A percentile compares a stretch with the other conserved stretches of the same genome.
Conservation (phyloP, 164 flowering plant genomes). For the Stephania cephalantha region DNA sequence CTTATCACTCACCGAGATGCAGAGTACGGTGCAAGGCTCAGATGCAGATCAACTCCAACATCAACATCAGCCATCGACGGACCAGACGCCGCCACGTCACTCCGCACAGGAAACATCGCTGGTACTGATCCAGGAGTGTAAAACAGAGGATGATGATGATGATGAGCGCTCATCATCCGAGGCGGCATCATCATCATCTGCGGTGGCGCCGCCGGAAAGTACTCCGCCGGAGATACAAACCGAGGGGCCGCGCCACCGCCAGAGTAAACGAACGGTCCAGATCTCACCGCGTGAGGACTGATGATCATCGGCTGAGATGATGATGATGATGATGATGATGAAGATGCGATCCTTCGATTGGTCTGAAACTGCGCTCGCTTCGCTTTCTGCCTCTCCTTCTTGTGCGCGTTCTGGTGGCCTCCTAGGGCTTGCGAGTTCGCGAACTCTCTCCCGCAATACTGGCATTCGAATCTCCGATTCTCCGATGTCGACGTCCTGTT, state of each 20-base stretch:
- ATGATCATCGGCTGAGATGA: conserved; percentile 18
- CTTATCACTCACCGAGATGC: conserved; percentile 3
- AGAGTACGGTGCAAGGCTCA: conserved; percentile 29
- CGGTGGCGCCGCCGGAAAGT: conserved; percentile 14
- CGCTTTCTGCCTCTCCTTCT: conserved; percentile 37
- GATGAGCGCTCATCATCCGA: not conserved
- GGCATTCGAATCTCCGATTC: conserved; percentile 38
- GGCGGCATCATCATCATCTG: conserved; percentile 19
- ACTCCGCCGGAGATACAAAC: conserved; percentile 13
- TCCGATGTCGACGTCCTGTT: not conserved
- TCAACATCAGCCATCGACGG: conserved; percentile 14
- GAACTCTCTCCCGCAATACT: conserved; percentile 43
- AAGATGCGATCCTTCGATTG: conserved; percentile 18
- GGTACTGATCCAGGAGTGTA: conserved; percentile 23
- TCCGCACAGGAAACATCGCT: not conserved
- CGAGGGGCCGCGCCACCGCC: conserved; percentile 13
- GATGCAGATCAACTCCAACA: conserved; percentile 38
- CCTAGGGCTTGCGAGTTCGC: conserved; percentile 59
- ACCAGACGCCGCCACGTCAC: not conserved
- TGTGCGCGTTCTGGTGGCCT: conserved; percentile 67
- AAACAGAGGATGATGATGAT: conserved; percentile 15
- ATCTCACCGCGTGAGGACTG: conserved; percentile 19
- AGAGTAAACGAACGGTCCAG: conserved; percentile 20
- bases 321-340: no score
- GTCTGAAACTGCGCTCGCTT: conserved; percentile 33